Conservation (phyloP, 2,329 filamentous ascomycete species). For the Xylariales sp. region DNA sequence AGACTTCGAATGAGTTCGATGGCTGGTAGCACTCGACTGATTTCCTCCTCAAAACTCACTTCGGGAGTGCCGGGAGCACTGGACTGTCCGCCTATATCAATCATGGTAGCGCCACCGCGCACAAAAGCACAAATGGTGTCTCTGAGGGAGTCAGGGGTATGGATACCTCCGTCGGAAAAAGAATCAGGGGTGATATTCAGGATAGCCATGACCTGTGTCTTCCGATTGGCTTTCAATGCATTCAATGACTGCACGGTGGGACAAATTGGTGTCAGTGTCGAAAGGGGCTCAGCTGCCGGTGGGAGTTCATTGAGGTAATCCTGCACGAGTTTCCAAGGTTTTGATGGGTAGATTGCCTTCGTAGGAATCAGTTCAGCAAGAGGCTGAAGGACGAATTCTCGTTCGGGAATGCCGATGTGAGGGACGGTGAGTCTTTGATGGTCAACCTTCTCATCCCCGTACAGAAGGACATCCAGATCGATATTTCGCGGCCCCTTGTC, state of each 20-base stretch:
- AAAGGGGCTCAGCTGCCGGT: slow-evolving; percentile 43
- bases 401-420: slow-evolving; percentile 78
- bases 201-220: slow-evolving; percentile 86
- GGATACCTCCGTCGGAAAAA: slow-evolving; percentile 83
- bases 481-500: slow-evolving; percentile 95
- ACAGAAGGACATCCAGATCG: slow-evolving; percentile 87
- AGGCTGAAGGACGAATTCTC: slow-evolving; percentile 89
- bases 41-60: slow-evolving; percentile 68
- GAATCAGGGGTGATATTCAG: slow-evolving; percentile 94
- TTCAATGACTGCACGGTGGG: slow-evolving; percentile 48
- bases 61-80: slow-evolving; percentile 72
- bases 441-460: slow-evolving; percentile 61
- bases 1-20: slow-evolving; percentile 67
- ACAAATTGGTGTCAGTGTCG: slow-evolving; percentile 54
- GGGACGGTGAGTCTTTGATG: slow-evolving; percentile 77
- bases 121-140: slow-evolving; percentile 60
- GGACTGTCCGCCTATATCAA: slow-evolving; percentile 92
- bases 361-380: slow-evolving; percentile 67
- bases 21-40: slow-evolving; percentile 72
- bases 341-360: slow-evolving; percentile 45
- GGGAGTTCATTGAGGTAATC: slow-evolving; percentile 59
- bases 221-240: slow-evolving; percentile 51
- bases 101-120: slow-evolving; percentile 68
- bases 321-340: slow-evolving; percentile 56
- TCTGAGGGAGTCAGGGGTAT: slow-evolving; percentile 51